Evolutionary conservation across 108 stramenopile species (phyloP), one percentile per base, ranked within the genome.

Genomic region (Stephanodiscus triporus): DNA sequence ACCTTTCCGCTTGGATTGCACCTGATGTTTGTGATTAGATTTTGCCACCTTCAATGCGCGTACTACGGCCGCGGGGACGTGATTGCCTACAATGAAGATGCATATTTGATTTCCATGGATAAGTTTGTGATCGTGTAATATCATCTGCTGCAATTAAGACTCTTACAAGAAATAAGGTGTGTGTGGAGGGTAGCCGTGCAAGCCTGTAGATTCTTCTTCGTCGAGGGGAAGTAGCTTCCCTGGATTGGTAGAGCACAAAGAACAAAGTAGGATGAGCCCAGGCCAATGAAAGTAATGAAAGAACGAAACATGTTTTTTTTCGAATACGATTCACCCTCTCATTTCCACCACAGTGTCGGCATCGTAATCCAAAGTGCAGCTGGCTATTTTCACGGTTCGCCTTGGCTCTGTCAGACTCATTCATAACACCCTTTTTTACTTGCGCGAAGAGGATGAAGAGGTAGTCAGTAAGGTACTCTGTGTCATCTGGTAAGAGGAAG

Each of bases 1-100:
- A 0, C 80, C 68, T 30, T 34, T 27, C n/a, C 68, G 61, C 38
- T 68, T 80, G 1, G 43, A 22, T 6, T 57, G 17, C 23, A 64
- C 63, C 14, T 73, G 50, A 10, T 30, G 19, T 38, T 73, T 73
- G 40, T 80, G 80, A 19, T 26, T 57, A 13, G 63, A n/a, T 54
- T 80, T 73, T 0, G 73, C 60, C 26, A 69, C n/a, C 38, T 80
- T 80, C 48, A 78, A 38, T 60, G 70, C 64, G 19, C 65, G 20
- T 19, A 63, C 53, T 9, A 75, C 27, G 6, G 29, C 19, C 26
- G 48, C 53, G 0, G 80, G 73, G 68, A 62, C 58, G 29, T 38
- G 43, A 7, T 54, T 22, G 51, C 78, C 56, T 57, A 17, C 6
- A 30, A 14, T 14, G 16, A 57, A 10, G 29, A 57, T 13, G 14